These are phyloP conservation scores for Pythium utonaiense DNA, from an alignment of 352 stramenopile species.

Conservation along the genomic window DNA sequence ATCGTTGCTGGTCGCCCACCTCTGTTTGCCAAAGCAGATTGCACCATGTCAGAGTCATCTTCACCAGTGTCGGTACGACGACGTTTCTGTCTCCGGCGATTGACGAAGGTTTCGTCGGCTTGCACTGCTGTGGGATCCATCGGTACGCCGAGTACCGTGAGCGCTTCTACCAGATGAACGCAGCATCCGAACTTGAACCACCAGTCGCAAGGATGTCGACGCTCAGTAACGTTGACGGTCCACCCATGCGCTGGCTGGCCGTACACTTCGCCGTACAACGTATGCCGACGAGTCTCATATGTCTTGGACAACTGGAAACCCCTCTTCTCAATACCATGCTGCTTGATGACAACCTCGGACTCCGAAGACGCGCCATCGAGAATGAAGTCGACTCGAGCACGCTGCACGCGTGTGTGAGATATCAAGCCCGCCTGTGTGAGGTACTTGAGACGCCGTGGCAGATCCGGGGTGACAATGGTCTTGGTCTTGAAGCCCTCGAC, in stretches of 20 bases:
- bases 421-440: constrained; percentile 2
- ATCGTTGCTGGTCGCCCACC: neutral
- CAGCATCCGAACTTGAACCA: constrained; percentile 17
- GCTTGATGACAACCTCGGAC: constrained; percentile 2
- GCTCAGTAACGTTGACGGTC: constrained; percentile 3
- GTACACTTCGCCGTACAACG: constrained; percentile 9
- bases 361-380: neutral
- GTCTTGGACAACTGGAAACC: constrained; percentile 3
- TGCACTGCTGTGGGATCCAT: neutral
- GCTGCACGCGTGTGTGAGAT: constrained; percentile 5
- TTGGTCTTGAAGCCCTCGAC: constrained; percentile 1
- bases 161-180: constrained; percentile 9
- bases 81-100: neutral
- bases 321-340: constrained; percentile 10
- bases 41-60: neutral
- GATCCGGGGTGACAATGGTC: constrained; percentile 1
- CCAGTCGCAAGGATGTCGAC: constrained; percentile 2
- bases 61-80: too few relatives aligned
- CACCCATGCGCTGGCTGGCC: constrained; percentile 2
- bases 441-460: constrained; percentile 10
- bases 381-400: constrained; percentile 3
- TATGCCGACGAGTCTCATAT: neutral
- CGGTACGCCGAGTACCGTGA: neutral
- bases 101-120: neutral
- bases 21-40: too few relatives aligned